Evolutionary conservation across 106 monocot genomes (phyloP).

Genomic region (Allium sativum): DNA sequence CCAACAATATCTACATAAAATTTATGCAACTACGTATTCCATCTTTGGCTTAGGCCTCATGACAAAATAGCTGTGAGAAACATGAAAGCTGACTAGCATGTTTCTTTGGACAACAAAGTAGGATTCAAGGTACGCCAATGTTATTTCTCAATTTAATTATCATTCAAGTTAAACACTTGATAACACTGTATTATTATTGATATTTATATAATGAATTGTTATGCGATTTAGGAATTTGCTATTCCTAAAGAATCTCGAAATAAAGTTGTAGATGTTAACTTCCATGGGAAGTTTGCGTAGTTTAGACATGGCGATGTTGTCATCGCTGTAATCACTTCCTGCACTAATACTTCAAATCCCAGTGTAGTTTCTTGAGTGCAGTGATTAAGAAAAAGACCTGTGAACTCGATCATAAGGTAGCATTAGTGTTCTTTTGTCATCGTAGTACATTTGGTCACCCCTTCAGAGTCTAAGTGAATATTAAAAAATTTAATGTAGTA

Average conservation of each 20-base stretch:
- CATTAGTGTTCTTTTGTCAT: too few relatives aligned
- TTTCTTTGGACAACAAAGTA: conserved; percentile 56
- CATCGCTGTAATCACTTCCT: conserved; percentile 70
- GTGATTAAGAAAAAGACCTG: conserved; percentile 69
- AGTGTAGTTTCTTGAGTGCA: conserved; percentile 62
- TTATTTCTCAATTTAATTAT: too few relatives aligned
- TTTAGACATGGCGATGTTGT: conserved; percentile 61
- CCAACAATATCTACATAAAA: neutral
- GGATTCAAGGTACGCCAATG: conserved; percentile 49
- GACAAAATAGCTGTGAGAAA: conserved; percentile 51
- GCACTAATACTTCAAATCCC: conserved; percentile 78
- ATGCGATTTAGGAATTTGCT: conserved; percentile 46
- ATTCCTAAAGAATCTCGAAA: conserved; percentile 54
- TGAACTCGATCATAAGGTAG: conserved; percentile 64
- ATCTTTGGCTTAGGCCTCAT: conserved; percentile 29
- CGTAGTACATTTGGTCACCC: too few relatives aligned
- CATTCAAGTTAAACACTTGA: neutral
- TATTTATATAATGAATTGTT: neutral
- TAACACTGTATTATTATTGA: neutral
- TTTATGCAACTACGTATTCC: neutral
- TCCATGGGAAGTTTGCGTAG: conserved; percentile 41
- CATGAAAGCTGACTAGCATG: conserved; percentile 64
- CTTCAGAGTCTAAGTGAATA: too few relatives aligned
- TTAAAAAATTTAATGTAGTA: too few relatives aligned
- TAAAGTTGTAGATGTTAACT: conserved; percentile 46